A percentile compares a stretch with the other conserved stretches of the same genome.
Conservation (phyloP, 305 asterid genomes). For the Nicotiana rustica region DNA sequence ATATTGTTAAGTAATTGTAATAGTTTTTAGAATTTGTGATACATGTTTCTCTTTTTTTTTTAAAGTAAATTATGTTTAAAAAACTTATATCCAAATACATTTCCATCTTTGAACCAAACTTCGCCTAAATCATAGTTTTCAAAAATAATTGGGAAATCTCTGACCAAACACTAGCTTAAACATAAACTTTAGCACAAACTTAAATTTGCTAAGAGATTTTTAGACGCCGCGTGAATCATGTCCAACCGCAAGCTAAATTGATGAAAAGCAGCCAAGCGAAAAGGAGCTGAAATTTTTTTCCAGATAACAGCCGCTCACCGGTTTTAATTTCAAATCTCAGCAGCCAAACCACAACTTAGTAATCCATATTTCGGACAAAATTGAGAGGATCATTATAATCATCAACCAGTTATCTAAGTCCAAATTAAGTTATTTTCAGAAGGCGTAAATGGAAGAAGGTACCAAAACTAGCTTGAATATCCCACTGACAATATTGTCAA, state of each 20-base stretch:
- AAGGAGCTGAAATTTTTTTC: background rate
- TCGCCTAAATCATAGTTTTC: no score
- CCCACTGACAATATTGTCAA: slow-evolving; percentile 18
- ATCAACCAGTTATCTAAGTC: slow-evolving; percentile 30
- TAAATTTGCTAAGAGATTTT: background rate
- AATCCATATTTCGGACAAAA: slow-evolving; percentile 26
- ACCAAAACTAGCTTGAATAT: slow-evolving; percentile 25
- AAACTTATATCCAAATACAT: no score
- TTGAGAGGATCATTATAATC: slow-evolving; percentile 33
- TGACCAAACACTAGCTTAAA: background rate
- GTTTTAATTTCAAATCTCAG: slow-evolving; percentile 21
- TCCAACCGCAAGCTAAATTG: background rate
- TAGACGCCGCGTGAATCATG: no score
- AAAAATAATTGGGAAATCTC: no score
- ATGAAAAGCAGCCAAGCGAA: background rate
- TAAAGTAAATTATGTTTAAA: no score
- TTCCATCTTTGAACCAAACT: no score
- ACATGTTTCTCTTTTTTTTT: no score
- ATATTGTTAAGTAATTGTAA: no score
- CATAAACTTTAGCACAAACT: background rate
- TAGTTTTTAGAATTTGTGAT: no score
- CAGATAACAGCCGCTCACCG: background rate
- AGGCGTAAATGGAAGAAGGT: slow-evolving; percentile 13
- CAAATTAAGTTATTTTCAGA: slow-evolving; percentile 30
- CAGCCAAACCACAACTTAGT: slow-evolving; percentile 27